Evolutionary conservation across 1,284 basidiomycete genomes (phyloP).

Genomic region (Tylopilus orsonianus): DNA sequence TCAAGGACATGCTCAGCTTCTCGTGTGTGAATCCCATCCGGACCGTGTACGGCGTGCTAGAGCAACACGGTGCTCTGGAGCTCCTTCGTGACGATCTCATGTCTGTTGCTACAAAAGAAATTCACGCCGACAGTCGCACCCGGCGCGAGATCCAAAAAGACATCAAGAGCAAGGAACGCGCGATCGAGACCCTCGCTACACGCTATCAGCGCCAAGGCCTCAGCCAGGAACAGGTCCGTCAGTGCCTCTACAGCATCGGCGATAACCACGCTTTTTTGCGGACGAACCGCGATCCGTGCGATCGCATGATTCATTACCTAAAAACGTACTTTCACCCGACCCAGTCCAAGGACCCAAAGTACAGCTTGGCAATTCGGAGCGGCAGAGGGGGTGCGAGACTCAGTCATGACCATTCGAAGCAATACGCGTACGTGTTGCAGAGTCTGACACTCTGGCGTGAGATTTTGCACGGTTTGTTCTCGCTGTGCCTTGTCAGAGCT

Average conservation of each 20-base stretch:
- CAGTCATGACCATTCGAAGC: slow-evolving; percentile 78
- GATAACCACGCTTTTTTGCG: slow-evolving; percentile 84
- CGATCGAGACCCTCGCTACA: slow-evolving; percentile 67
- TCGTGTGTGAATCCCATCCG: slow-evolving; percentile 72
- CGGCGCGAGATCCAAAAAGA: slow-evolving; percentile 75
- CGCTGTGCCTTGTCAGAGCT: neutral
- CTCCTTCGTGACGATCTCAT: slow-evolving; percentile 74
- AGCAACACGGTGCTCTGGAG: slow-evolving; percentile 59
- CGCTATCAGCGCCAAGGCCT: slow-evolving; percentile 60
- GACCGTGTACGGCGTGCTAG: slow-evolving; percentile 66
- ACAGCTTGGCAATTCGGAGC: slow-evolving; percentile 71
- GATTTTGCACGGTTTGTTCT: slow-evolving; percentile 68
- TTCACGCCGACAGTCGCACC: slow-evolving; percentile 66
- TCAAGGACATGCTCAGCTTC: slow-evolving; percentile 73
- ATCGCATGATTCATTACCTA: slow-evolving; percentile 72
- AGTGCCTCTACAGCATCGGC: slow-evolving; percentile 80
- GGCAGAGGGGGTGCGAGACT: slow-evolving; percentile 74
- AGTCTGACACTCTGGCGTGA: slow-evolving; percentile 82
- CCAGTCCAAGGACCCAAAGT: slow-evolving; percentile 57
- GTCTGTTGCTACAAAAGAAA: slow-evolving; percentile 73
- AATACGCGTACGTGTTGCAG: slow-evolving; percentile 79
- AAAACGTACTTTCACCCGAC: slow-evolving; percentile 75
- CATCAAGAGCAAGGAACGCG: slow-evolving; percentile 77
- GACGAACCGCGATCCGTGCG: slow-evolving; percentile 80
- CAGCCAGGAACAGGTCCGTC: slow-evolving; percentile 61